A percentile compares a stretch with the other conserved stretches of the same genome.
These are phyloP conservation scores for Teratosphaeria viscida DNA, from an alignment of 2,329 filamentous ascomycete species.

Conservation along the genomic window DNA sequence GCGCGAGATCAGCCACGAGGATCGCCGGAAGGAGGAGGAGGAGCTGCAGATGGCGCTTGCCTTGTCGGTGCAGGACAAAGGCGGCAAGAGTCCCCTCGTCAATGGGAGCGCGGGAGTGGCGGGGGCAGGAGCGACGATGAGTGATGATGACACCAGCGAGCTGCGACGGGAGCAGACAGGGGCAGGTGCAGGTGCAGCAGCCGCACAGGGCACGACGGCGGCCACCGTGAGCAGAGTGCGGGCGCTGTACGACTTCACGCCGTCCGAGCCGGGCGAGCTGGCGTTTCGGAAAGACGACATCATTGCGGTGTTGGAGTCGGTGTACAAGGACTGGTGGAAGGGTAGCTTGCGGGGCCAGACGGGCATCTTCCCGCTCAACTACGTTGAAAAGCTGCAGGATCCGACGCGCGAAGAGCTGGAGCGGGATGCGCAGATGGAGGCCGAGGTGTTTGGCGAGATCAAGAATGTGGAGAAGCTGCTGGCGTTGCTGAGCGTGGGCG, in stretches of 20 bases:
- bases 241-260: slow-evolving; percentile 87
- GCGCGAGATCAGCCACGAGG: slow-evolving; percentile 76
- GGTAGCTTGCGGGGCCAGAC: slow-evolving; percentile 88
- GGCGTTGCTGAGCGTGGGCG: slow-evolving; percentile 70
- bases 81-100: slow-evolving; percentile 19
- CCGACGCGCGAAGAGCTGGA: slow-evolving; percentile 91
- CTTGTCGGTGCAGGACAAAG: slow-evolving; percentile 82
- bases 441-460: slow-evolving; percentile 65
- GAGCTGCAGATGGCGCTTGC: slow-evolving; percentile 93
- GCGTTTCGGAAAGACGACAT: slow-evolving; percentile 96
- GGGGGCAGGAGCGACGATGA: slow-evolving; percentile 3
- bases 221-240: slow-evolving; percentile 92
- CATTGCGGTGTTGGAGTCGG: slow-evolving; percentile 92
- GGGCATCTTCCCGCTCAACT: slow-evolving; percentile 96
- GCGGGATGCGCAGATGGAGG: slow-evolving; percentile 91
- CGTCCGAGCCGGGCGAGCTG: slow-evolving; percentile 86
- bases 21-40: slow-evolving; percentile 91
- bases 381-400: slow-evolving; percentile 93
- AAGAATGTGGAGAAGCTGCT: slow-evolving; percentile 73
- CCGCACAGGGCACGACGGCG: slow-evolving; percentile 64
- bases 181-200: neutral
- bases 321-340: slow-evolving; percentile 99
- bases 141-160: neutral
- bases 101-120: too few relatives aligned
- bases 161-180: neutral